Percentiles rank a stretch among this genome's conserved stretches.
These are phyloP conservation scores for Sequoia sempervirens DNA, from an alignment of 75 land plant species.

Conservation along the genomic window DNA sequence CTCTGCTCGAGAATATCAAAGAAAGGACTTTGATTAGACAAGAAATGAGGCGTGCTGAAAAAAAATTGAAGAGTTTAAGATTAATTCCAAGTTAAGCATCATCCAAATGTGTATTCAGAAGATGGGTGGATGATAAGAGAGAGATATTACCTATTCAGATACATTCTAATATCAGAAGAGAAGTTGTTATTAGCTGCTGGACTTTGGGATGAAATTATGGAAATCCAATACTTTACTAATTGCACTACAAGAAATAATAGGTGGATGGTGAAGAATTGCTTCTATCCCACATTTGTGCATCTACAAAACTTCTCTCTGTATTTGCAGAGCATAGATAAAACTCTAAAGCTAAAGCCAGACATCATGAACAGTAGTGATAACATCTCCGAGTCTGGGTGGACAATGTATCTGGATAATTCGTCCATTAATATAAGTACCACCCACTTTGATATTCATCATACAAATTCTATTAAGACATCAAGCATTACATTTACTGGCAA, in stretches of 20 bases:
- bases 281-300: background rate
- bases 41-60: too few relatives aligned
- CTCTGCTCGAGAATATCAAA: background rate
- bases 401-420: background rate
- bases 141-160: too few relatives aligned
- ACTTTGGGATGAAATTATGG: background rate
- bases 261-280: background rate
- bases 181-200: too few relatives aligned
- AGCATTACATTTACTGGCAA: background rate
- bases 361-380: background rate
- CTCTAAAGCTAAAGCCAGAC: background rate
- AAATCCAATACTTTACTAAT: too few relatives aligned
- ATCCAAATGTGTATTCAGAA: background rate
- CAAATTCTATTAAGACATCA: background rate
- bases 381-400: constrained; percentile 6
- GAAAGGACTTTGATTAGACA: too few relatives aligned
- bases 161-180: too few relatives aligned
- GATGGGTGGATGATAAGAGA: background rate
- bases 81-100: background rate
- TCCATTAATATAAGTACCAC: background rate
- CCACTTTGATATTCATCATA: background rate
- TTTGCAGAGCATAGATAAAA: background rate
- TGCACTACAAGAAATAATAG: background rate
- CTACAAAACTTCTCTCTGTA: background rate
- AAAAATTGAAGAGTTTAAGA: background rate